These are phyloP conservation scores for Boletus subcaerulescens DNA, from an alignment of 768 basidiomycete genomes.

Conservation along the genomic window DNA sequence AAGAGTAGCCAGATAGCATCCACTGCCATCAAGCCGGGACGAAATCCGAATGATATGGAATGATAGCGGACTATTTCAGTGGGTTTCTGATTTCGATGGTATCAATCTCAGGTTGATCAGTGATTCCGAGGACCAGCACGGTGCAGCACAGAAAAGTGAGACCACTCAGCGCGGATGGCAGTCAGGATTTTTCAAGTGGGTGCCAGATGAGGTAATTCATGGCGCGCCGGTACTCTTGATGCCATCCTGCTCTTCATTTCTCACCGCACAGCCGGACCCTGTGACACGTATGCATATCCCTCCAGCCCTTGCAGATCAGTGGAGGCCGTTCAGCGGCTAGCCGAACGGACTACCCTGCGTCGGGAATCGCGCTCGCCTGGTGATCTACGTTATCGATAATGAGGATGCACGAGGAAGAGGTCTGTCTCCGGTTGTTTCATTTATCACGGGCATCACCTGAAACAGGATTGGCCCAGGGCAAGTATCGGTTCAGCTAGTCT, in stretches of 20 bases:
- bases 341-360: background rate
- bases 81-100: background rate
- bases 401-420: slow-evolving; percentile 12
- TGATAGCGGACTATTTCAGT: background rate
- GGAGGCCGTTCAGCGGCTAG: background rate
- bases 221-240: background rate
- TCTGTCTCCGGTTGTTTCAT: slow-evolving; percentile 2
- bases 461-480: background rate
- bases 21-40: slow-evolving; percentile 4
- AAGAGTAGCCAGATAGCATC: background rate
- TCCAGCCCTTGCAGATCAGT: background rate
- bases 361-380: slow-evolving; percentile 6
- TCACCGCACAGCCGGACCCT: slow-evolving; percentile 13
- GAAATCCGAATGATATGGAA: background rate
- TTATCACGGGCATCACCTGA: slow-evolving; percentile 2
- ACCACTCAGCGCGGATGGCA: background rate
- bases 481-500: no score
- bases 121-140: slow-evolving; percentile 5
- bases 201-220: background rate
- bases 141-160: background rate
- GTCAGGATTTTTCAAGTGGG: slow-evolving; percentile 2
- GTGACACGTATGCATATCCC: slow-evolving; percentile 3
- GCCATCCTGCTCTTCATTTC: slow-evolving; percentile 8
- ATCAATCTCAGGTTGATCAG: slow-evolving; percentile 2
- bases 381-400: background rate